Evolutionary conservation across 2,329 filamentous ascomycete genomes (phyloP), one percentile per base, ranked within the genome.

Genomic region (Metarhizium album): DNA sequence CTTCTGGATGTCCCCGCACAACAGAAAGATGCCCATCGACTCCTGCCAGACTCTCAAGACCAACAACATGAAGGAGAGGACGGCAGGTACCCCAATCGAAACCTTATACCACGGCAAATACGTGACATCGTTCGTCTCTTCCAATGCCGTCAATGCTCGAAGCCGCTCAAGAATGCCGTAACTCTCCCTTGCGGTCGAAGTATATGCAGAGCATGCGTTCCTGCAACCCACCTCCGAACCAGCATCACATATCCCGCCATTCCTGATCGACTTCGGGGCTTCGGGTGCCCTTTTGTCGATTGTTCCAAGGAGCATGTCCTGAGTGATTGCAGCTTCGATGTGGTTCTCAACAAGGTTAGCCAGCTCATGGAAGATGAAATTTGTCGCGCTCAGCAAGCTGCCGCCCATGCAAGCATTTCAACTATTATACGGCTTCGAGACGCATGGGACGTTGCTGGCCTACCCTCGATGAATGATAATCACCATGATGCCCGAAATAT

Each of bases 141-240:
- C 49, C 88, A 94, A 68, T 96, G 90, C 64, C 76, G 76, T 11
- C 70, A 78, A 55, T 95, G 90, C 65, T 87, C 83, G 3, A 72
- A 71, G 42, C 83, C 85, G 1, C 71, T 93, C 29, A 73, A 69
- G 45, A 74, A 80, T 8, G 87, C 90, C 4, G 75, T 89, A 51
- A 86, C 86, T 0, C 71, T 95, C 4, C 89, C 90, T 4, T 96
- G 90, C 64, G 89, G 90, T 27, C 80, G 84, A 61, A 84, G 83
- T 11, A 67, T 95, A 11, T 96, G 90, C 69, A 82, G 78, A 60
- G 65, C 67, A 47, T 96, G 90, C 66, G 68, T 95, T 2, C 90
- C 90, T 1, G 68, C 78, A 45, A 69, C 82, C 2, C 78, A 84
- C 59, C 65, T 74, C 16, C 79, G 89, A 43, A 71, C 72, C 46